Conservation (phyloP, 495 filamentous ascomycete genomes). For the Xylaria intraflava region DNA sequence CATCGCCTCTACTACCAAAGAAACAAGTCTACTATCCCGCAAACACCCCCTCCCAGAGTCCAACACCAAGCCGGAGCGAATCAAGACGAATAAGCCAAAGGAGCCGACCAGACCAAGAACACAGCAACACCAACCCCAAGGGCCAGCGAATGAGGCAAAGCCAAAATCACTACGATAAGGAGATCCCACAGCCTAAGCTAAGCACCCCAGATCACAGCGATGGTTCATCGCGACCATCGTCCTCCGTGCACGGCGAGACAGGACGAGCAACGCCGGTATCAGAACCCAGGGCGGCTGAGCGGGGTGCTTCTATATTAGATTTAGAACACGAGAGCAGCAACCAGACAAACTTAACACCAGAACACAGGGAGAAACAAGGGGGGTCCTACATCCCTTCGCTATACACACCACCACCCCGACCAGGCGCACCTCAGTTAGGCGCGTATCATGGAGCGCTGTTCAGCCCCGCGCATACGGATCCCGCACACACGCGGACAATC, state of each 20-base stretch:
- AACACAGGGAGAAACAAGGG: neutral
- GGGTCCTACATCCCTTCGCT: neutral
- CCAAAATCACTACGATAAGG: neutral
- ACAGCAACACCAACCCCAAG: neutral
- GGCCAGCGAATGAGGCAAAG: neutral
- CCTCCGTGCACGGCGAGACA: neutral
- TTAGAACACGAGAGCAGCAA: no score
- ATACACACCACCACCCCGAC: neutral
- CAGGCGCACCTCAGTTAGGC: neutral
- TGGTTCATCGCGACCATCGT: neutral
- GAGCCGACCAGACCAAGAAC: no score
- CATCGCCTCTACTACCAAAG: neutral
- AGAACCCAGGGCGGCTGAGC: neutral
- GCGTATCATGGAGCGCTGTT: no score
- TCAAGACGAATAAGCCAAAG: no score
- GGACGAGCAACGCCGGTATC: neutral
- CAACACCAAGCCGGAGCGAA: no score
- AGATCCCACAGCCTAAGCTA: neutral
- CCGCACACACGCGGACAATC: neutral
- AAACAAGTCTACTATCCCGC: no score
- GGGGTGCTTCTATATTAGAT: no score
- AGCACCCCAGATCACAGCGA: neutral
- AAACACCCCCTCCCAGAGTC: no score
- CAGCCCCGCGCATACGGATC: no score
- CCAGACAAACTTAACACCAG: no score